phyloP scores from a whole-genome alignment of 192 early-diverging fungal species.

The Linnemannia zychae region DNA sequence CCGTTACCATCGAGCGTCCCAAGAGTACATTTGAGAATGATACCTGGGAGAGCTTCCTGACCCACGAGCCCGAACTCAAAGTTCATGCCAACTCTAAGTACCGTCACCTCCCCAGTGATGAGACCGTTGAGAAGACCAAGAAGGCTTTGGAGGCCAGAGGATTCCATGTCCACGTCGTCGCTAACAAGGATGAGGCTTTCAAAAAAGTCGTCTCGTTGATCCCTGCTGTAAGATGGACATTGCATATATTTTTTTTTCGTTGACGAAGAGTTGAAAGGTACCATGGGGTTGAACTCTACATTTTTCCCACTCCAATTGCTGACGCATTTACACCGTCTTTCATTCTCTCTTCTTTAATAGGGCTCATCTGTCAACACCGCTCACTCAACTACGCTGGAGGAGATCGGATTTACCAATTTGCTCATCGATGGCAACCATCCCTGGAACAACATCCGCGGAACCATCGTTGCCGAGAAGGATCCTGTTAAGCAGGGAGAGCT shows the following conservation, averaged over 20 bases:
- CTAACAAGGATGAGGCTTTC: constrained; percentile 29
- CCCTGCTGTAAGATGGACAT: constrained; percentile 14
- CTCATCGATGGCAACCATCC: constrained; percentile 18
- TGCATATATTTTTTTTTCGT: not conserved
- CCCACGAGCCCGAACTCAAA: not conserved
- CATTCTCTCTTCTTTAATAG: not conserved
- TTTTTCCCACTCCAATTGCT: not conserved
- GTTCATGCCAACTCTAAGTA: not conserved
- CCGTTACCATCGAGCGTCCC: not conserved
- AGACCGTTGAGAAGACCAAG: constrained; percentile 11
- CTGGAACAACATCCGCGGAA: constrained; percentile 38
- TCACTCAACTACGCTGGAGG: constrained; percentile 45
- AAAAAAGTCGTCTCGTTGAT: constrained; percentile 32
- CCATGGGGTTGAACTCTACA: not conserved
- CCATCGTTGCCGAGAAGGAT: constrained; percentile 38
- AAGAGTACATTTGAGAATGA: constrained; percentile 25
- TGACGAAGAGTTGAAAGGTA: not conserved
- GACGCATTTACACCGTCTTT: not conserved
- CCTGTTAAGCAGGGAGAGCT: constrained; percentile 23
- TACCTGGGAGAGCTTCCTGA: constrained; percentile 6
- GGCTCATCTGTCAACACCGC: constrained; percentile 31
- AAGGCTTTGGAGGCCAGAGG: constrained; percentile 26
- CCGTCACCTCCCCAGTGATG: not conserved
- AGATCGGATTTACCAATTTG: constrained; percentile 45
- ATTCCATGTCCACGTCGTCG: constrained; percentile 36